Conservation (phyloP, 208 protist genomes). For the Crithidia thermophila region DNA sequence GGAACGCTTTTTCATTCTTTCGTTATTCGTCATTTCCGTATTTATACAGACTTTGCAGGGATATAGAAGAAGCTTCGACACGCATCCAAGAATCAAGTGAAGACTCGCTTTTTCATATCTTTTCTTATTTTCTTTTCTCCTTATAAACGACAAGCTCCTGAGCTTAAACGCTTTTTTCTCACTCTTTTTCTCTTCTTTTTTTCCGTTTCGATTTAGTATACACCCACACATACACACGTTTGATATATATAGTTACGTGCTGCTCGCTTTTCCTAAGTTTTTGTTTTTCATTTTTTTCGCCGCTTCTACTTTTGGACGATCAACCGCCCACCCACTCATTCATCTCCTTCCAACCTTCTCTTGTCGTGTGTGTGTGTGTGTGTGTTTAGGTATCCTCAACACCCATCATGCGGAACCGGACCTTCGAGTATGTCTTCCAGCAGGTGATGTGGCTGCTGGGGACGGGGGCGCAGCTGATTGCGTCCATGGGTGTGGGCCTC, state of each 20-base stretch:
- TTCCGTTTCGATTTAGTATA: background rate
- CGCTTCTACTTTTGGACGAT: too few species aligned
- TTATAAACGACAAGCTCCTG: too few species aligned
- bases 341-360: background rate
- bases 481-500: slow-evolving; percentile 77
- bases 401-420: slow-evolving; percentile 21
- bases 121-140: slow-evolving; percentile 9
- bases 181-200: background rate
- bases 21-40: too few species aligned
- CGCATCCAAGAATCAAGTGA: background rate
- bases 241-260: too few species aligned
- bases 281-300: too few species aligned
- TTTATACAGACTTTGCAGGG: too few species aligned
- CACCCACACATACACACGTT: background rate
- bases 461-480: slow-evolving; percentile 52
- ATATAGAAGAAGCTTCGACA: background rate
- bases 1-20: too few species aligned
- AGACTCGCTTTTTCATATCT: background rate
- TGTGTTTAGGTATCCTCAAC: background rate
- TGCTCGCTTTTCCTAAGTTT: too few species aligned
- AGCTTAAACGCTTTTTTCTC: background rate
- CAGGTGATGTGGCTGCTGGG: slow-evolving; percentile 73
- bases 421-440: slow-evolving; percentile 52
- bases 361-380: slow-evolving; percentile 17
- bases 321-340: background rate